phyloP scores from a whole-genome alignment of 208 protist genomes.

The Porcisia hertigi region DNA sequence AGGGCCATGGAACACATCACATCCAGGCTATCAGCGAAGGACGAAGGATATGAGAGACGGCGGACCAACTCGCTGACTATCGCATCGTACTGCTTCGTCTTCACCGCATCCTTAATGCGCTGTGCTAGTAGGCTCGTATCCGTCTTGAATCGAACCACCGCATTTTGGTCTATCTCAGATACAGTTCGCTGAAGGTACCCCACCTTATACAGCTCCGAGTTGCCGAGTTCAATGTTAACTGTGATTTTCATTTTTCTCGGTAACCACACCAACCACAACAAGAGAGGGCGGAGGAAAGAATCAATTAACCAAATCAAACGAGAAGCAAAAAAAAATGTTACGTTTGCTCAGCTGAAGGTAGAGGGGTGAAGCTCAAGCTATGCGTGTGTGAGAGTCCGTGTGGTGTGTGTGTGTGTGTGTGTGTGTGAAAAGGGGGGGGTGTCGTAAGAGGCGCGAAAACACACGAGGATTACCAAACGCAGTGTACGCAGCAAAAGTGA shows the following conservation, averaged over 20 bases:
- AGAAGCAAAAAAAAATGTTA: neutral
- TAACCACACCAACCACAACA: constrained; percentile 11
- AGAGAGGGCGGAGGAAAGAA: neutral
- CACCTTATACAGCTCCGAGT: constrained; percentile 58
- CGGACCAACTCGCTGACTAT: constrained; percentile 61
- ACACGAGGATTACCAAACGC: neutral
- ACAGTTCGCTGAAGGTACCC: constrained; percentile 53
- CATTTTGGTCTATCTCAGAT: constrained; percentile 37
- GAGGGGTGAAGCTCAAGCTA: neutral
- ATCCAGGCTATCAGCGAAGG: constrained; percentile 62
- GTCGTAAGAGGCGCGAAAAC: neutral
- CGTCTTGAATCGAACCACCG: constrained; percentile 51
- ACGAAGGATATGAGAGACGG: constrained; percentile 45
- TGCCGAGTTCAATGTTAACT: constrained; percentile 72
- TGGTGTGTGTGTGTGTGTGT: too few relatives aligned
- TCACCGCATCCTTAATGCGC: constrained; percentile 61
- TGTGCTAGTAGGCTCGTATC: constrained; percentile 59
- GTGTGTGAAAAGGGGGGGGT: too few relatives aligned
- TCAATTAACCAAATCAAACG: neutral
- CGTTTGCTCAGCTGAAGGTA: neutral
- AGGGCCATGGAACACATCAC: constrained; percentile 64
- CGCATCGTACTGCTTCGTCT: constrained; percentile 47
- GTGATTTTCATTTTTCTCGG: constrained; percentile 69
- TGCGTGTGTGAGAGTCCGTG: too few relatives aligned
- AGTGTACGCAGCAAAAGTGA: neutral